Conservation (phyloP, 805 yeast species). For the Metschnikowia drakensbergensis region DNA sequence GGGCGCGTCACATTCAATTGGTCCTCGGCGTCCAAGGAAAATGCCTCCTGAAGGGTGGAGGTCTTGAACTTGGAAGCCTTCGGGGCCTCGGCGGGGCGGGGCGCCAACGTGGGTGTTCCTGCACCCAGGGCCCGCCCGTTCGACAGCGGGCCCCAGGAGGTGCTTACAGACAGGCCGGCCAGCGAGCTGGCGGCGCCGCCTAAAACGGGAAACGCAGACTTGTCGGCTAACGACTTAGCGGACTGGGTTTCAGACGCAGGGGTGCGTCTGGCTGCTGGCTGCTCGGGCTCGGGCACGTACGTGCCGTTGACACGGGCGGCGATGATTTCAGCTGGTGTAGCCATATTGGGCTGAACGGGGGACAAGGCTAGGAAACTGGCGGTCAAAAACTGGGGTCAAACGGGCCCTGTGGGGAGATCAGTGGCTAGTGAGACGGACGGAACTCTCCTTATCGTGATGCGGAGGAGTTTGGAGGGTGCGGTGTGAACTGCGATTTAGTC, state of each 20-base stretch:
- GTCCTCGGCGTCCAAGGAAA: conserved; percentile 66
- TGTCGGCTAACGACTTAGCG: conserved; percentile 46
- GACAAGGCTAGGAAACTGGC: background rate
- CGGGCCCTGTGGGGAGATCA: background rate
- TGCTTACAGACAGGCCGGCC: conserved; percentile 21
- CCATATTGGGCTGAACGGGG: conserved; percentile 23
- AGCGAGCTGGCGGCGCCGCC: conserved; percentile 39
- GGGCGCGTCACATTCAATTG: conserved; percentile 60
- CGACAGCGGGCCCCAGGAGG: conserved; percentile 41
- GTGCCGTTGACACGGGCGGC: conserved; percentile 42
- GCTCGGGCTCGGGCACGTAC: conserved; percentile 14
- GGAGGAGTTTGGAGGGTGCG: background rate
- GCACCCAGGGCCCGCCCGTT: conserved; percentile 17
- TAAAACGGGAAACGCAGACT: conserved; percentile 61
- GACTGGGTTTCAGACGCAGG: conserved; percentile 15
- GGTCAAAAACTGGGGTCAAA: conserved; percentile 1
- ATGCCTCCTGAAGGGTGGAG: conserved; percentile 69
- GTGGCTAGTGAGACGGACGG: background rate
- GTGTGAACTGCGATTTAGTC: background rate
- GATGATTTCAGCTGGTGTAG: conserved; percentile 47
- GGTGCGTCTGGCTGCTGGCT: background rate
- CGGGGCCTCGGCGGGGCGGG: conserved; percentile 3
- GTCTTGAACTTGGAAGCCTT: conserved; percentile 39
- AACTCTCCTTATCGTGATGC: background rate
- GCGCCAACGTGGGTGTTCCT: conserved; percentile 16